Evolutionary conservation across 805 yeast species (phyloP), one percentile per base, ranked within the genome.

Genomic region (Dipodascus albidus): DNA sequence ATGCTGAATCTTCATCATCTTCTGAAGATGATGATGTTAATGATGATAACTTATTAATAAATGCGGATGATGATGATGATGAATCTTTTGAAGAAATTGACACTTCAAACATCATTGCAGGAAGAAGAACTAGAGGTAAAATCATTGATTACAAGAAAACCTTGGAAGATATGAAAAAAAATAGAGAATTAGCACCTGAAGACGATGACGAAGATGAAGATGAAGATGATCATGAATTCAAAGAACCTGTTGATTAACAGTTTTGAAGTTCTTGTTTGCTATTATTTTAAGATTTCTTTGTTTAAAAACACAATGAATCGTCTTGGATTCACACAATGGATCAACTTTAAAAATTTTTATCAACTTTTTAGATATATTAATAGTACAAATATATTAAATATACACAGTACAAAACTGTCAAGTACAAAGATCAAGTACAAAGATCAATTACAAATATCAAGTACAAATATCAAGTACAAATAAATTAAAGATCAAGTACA

Each of bases 41-140:
- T 19, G 67, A 62, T 3, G 65, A 67, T 17, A 70, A 68, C 15
- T 64, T 60, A n/a, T 70, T 62, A 3, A 65, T 57, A 8, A 69
- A 62, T 15, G 69, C 68, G 3, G 78, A 70, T 4, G 76, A 74
- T 1, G 87, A 81, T 15, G 89, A 81, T 22, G 93, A 85, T 35
- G 95, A 86, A 61, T 91, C 85, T 61, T 73, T 87, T 58, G 75
- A 77, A 35, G 95, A 85, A 68, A 86, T 89, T 59, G 95, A 87
- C 64, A 74, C 84, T 42, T 72, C 88, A 42, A 90, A 89, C 69
- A 88, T 89, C 65, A 88, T 88, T 59, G 76, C 84, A n/a, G 69
- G 69, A 17, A 71, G 95, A 70, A 85, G 96, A 74, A 89, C 96
- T 4, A 79, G 97, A 60, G 95, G 96, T 15, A 85, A 82, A 64